A percentile compares a stretch with the other conserved stretches of the same genome.
Conservation (phyloP, 257 asterid species). For the Thymus mandschuricus region DNA sequence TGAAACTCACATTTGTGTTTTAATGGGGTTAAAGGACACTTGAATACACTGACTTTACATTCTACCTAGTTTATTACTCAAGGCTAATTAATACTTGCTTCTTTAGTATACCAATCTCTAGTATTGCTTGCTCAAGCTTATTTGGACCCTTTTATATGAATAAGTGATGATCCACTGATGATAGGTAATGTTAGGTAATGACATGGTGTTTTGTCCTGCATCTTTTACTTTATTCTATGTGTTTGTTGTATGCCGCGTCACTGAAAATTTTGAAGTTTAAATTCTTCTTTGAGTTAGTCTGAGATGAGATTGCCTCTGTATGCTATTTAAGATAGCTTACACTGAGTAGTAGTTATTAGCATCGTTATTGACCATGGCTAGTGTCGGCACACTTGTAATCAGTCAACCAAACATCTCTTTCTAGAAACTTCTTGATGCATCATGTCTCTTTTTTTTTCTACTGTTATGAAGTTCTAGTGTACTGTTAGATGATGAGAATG, state of each 20-base stretch:
- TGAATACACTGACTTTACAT: background rate
- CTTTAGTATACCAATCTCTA: too few species aligned
- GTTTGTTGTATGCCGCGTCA: constrained; percentile 8
- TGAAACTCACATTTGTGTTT: background rate
- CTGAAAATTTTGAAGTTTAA: background rate
- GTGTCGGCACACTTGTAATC: too few species aligned
- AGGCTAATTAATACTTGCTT: too few species aligned
- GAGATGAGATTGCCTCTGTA: constrained; percentile 8
- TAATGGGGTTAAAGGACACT: background rate
- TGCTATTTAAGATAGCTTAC: background rate
- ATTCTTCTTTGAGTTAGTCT: background rate
- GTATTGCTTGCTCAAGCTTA: background rate
- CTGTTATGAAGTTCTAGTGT: too few species aligned
- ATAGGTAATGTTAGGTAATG: background rate
- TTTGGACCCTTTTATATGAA: background rate
- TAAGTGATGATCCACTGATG: too few species aligned
- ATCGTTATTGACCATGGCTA: background rate
- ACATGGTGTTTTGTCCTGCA: constrained; percentile 4
- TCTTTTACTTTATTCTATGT: constrained; percentile 10
- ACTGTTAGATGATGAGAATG: too few species aligned
- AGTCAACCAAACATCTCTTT: too few species aligned
- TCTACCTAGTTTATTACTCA: background rate
- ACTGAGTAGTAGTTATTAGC: background rate
- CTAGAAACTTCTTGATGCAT: too few species aligned
- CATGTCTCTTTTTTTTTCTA: too few species aligned